Percentiles rank a stretch among this genome's conserved stretches.
Evolutionary conservation across 768 basidiomycete species (phyloP).

Genomic region (Harrya chromipes): DNA sequence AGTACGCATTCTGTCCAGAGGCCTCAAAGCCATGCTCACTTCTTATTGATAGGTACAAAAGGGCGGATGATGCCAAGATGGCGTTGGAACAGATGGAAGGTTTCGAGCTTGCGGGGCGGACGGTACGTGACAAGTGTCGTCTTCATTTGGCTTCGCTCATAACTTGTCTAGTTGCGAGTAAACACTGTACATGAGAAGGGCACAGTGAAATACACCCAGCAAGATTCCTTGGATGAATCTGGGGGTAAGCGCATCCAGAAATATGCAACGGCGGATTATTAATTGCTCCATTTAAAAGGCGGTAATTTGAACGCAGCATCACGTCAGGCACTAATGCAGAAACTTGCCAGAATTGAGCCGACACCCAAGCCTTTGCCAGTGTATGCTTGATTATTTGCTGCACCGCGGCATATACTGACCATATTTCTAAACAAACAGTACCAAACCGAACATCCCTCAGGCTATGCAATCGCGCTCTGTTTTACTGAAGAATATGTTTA

Average conservation of each 20-base stretch:
- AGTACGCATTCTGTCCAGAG: conserved; percentile 50
- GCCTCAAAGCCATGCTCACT: conserved; percentile 1
- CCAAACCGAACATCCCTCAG: conserved; percentile 77
- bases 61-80: conserved; percentile 92
- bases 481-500: conserved; percentile 92
- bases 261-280: conserved; percentile 2
- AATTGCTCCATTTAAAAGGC: conserved; percentile 45
- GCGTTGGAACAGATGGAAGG: conserved; percentile 99
- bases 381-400: conserved; percentile 40
- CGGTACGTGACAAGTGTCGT: conserved; percentile 44
- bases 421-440: conserved; percentile 37
- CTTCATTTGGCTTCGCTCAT: conserved; percentile 14
- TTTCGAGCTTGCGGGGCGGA: conserved; percentile 94
- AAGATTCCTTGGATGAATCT: conserved; percentile 84
- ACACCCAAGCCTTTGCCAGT: conserved; percentile 56
- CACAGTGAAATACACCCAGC: conserved; percentile 66
- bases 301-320: conserved; percentile 98
- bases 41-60: conserved; percentile 64
- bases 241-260: conserved; percentile 54
- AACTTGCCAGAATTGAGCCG: conserved; percentile 93
- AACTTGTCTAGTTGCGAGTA: conserved; percentile 61
- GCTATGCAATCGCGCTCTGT: conserved; percentile 88
- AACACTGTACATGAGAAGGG: conserved; percentile 94
- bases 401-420: conserved; percentile 12
- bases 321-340: conserved; percentile 99